phyloP scores from a whole-genome alignment of 2,329 filamentous ascomycete genomes.

The Xylariaceae sp. region DNA sequence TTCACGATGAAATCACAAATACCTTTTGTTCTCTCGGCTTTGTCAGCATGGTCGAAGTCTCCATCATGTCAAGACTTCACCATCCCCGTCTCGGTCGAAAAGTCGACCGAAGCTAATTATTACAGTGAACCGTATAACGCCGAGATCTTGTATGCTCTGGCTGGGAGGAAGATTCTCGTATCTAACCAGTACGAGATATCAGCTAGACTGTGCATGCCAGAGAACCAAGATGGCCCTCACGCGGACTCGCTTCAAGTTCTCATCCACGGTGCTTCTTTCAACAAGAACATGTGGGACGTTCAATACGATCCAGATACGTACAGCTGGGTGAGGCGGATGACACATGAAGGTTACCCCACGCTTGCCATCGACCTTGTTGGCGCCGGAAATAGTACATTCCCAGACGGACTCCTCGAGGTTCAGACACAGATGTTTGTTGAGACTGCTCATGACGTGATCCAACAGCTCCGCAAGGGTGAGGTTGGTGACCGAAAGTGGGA shows the following conservation, averaged over 20 bases:
- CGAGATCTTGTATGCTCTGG: slow-evolving; percentile 12
- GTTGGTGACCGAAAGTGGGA: slow-evolving; percentile 8
- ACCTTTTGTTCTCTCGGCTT: slow-evolving; percentile 5
- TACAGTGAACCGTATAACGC: slow-evolving; percentile 9
- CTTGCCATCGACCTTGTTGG: slow-evolving; percentile 19
- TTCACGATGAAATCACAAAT: slow-evolving; percentile 9
- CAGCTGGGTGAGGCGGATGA: slow-evolving; percentile 18
- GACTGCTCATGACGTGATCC: slow-evolving; percentile 17
- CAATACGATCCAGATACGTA: slow-evolving; percentile 21
- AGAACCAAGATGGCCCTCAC: slow-evolving; percentile 3
- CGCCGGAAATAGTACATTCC: slow-evolving; percentile 19
- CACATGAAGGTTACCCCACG: slow-evolving; percentile 17
- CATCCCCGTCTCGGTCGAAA: slow-evolving; percentile 16
- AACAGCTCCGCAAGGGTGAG: slow-evolving; percentile 13
- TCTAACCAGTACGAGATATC: slow-evolving; percentile 17
- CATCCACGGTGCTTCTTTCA: slow-evolving; percentile 21
- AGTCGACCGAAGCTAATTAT: slow-evolving; percentile 12
- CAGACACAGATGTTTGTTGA: slow-evolving; percentile 20
- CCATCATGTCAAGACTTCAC: slow-evolving; percentile 12
- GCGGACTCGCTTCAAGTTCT: slow-evolving; percentile 19
- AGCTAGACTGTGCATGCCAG: slow-evolving; percentile 16
- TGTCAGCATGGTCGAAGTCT: slow-evolving; percentile 1
- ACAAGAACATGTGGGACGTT: slow-evolving; percentile 22
- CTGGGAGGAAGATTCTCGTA: slow-evolving; percentile 14
- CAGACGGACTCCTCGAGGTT: slow-evolving; percentile 19